Evolutionary conservation across 1,284 basidiomycete species (phyloP).

Genomic region (Cutaneotrichosporon sp.): DNA sequence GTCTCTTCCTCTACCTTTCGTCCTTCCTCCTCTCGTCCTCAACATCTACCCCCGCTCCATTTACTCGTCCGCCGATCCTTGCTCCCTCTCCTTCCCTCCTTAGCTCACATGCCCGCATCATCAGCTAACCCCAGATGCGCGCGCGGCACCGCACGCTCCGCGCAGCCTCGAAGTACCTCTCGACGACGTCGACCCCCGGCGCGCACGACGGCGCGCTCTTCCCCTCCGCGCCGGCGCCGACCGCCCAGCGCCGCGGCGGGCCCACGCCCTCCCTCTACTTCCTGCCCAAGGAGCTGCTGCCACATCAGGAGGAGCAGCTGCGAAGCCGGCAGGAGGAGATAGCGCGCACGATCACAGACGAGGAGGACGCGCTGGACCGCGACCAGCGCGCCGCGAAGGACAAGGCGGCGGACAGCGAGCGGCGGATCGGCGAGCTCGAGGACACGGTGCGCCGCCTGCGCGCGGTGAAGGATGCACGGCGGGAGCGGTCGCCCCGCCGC

Average conservation of each 20-base stretch:
- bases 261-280: conserved; percentile 43
- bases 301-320: conserved; percentile 44
- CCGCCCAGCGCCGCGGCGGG: conserved; percentile 38
- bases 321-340: conserved; percentile 32
- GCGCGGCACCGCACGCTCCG: conserved; percentile 42
- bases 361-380: conserved; percentile 32
- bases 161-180: conserved; percentile 41
- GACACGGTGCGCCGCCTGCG: conserved; percentile 33
- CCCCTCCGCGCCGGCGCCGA: conserved; percentile 40
- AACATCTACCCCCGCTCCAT: no score
- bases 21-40: neutral
- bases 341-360: conserved; percentile 37
- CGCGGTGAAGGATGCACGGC: conserved; percentile 22
- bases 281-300: conserved; percentile 46
- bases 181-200: conserved; percentile 29
- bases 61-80: neutral
- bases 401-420: conserved; percentile 26
- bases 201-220: conserved; percentile 29
- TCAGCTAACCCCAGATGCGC: conserved; percentile 33
- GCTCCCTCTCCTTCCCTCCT: neutral
- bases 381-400: conserved; percentile 33
- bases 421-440: conserved; percentile 34
- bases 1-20: neutral
- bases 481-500: conserved; percentile 6
- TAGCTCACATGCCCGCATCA: neutral